Base-by-base conservation (phyloP, 2,329 filamentous ascomycete species). In the Esteya vermicola region DNA sequence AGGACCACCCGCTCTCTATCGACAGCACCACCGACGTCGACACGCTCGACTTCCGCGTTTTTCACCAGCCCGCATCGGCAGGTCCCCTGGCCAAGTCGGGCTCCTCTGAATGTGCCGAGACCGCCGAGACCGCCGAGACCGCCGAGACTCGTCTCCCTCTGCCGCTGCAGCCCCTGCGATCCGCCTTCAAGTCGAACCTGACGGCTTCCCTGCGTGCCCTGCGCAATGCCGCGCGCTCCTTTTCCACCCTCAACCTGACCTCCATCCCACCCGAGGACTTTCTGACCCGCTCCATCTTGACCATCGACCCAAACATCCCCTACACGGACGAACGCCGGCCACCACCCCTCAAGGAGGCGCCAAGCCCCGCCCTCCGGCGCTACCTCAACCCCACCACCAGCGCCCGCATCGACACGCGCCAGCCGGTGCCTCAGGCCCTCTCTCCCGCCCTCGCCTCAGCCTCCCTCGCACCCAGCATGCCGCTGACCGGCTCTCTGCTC, bases 301-400 rank as follows among this genome's bases (percentile, higher is more conserved):
- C 76, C 19, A 76, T 81, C 44, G 75, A 80, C 50, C 73, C 76
- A 19, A 66, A 68, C 40, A 72, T 79, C 16, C 76, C 76, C 1
- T 81, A 76, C 51, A 75, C 75, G 7, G 77, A 81, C 48, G 77
- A 81, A 57, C 71, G 74, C 36, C 68, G 75, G 48, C 77, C 77
- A 4, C 74, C 74, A 4, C 64, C 69, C 2, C 61, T 75, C 6
- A 70, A 74, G 41, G 75, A 80, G 51, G 73, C 75, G 47, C 77
- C 77, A 10, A 78, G 75, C 30, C 72, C 77, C 42, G 75, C 73
- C 25, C 63, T 81, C 48, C 72, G 77, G 33, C 73, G 77, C 35
- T 81, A 81, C 49, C 63, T 81, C 18, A 81, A 81, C 52, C 77
- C 77, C 9, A 74, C 72, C 1, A 74, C 65, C 16, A 64, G 59